Evolutionary conservation across 352 stramenopile genomes (phyloP).

Genomic region (Globisporangium spinosum): DNA sequence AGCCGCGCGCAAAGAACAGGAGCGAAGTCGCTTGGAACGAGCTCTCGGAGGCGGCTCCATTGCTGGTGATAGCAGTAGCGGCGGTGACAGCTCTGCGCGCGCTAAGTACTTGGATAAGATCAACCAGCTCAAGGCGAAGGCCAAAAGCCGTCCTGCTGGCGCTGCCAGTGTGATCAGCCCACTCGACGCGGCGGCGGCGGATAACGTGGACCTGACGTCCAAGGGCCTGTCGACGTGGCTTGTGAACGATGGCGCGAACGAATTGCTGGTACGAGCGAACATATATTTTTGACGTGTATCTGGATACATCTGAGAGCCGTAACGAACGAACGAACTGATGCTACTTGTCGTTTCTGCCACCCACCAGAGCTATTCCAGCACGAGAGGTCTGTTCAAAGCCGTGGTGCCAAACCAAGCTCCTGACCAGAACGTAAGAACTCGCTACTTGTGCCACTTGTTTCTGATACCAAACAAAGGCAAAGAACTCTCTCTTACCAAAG

Average conservation of each 20-base stretch:
- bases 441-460: not conserved
- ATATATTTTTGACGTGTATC: not conserved
- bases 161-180: not conserved
- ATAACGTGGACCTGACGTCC: conserved; percentile 31
- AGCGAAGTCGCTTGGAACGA: not conserved
- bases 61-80: not conserved
- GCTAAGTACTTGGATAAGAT: conserved; percentile 80
- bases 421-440: conserved; percentile 46
- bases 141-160: conserved; percentile 25
- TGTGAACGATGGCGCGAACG: conserved; percentile 67
- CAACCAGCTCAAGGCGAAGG: conserved; percentile 61
- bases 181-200: conserved; percentile 24
- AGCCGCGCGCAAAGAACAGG: conserved; percentile 15
- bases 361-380: conserved; percentile 51
- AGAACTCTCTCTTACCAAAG: too few relatives aligned
- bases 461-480: not conserved
- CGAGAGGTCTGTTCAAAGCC: conserved; percentile 58
- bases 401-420: conserved; percentile 47
- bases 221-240: conserved; percentile 68
- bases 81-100: conserved; percentile 25
- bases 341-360: not conserved
- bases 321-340: too few relatives aligned
- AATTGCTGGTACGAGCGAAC: conserved; percentile 39
- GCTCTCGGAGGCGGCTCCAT: conserved; percentile 1
- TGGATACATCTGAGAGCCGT: not conserved